A percentile compares a stretch with the other conserved stretches of the same genome.
These are phyloP conservation scores for Xylogone sp. DNA, from an alignment of 2,329 filamentous ascomycete genomes.

Conservation along the genomic window DNA sequence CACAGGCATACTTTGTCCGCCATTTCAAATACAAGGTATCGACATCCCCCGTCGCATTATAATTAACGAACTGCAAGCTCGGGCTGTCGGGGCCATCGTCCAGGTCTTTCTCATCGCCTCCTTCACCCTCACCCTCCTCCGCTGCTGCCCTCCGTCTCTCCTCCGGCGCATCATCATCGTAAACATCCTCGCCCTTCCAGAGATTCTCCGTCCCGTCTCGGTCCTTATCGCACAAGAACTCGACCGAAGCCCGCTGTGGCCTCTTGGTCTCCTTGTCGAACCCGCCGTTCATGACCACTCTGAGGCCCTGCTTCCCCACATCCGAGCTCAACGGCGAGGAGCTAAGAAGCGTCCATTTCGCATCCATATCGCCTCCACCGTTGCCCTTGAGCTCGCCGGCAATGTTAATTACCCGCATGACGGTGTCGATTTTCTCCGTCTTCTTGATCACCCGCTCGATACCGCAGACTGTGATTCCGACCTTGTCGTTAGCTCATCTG, in stretches of 20 bases:
- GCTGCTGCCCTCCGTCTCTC: constrained; percentile 19
- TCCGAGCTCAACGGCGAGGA: constrained; percentile 61
- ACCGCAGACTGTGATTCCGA: constrained; percentile 73
- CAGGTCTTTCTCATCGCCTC: constrained; percentile 26
- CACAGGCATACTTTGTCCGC: constrained; percentile 85
- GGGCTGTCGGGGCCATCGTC: constrained; percentile 35
- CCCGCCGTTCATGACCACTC: constrained; percentile 63
- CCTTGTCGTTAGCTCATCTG: constrained; percentile 10
- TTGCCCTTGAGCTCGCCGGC: constrained; percentile 64
- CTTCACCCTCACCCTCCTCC: constrained; percentile 24
- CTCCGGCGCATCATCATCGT: constrained; percentile 32
- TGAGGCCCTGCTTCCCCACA: constrained; percentile 65
- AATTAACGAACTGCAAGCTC: constrained; percentile 74
- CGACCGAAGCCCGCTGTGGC: constrained; percentile 73
- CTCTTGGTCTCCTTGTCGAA: constrained; percentile 47
- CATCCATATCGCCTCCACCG: constrained; percentile 59
- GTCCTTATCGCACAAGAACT: constrained; percentile 76
- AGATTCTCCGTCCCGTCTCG: constrained; percentile 72
- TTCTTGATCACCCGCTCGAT: constrained; percentile 57
- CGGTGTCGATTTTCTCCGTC: constrained; percentile 42
- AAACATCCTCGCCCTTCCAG: constrained; percentile 52
- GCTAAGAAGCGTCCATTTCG: constrained; percentile 62
- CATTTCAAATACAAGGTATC: constrained; percentile 74
- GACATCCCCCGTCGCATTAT: constrained; percentile 54
- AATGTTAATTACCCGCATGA: constrained; percentile 64